Percentiles rank a stretch among this genome's conserved stretches.
Evolutionary conservation across 805 yeast genomes (phyloP).

Genomic region (Yarrowia sp.): DNA sequence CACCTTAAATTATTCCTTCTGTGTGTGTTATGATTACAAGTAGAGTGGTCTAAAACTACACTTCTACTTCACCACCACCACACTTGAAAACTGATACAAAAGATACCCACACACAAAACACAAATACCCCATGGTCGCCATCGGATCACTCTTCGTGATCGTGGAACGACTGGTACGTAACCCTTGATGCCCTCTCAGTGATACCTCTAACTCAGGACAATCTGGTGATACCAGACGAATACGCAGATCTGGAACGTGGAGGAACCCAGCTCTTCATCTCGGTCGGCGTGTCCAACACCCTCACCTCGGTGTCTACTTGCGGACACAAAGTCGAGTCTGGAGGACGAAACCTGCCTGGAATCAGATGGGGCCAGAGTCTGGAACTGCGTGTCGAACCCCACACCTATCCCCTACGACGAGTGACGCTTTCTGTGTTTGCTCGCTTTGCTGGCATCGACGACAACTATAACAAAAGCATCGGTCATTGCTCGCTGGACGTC

Average conservation of each 20-base stretch:
- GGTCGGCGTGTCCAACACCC: constrained; percentile 24
- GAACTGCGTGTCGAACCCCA: constrained; percentile 21
- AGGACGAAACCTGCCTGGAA: constrained; percentile 13
- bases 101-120: not conserved
- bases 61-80: not conserved
- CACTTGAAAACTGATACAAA: not conserved
- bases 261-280: constrained; percentile 23
- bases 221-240: constrained; percentile 26
- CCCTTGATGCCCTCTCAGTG: not conserved
- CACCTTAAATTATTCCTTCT: too few relatives aligned
- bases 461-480: constrained; percentile 32
- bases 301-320: constrained; percentile 6
- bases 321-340: not conserved
- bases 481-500: constrained; percentile 21
- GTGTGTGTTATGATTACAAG: too few relatives aligned
- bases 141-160: constrained; percentile 18
- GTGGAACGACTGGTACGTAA: constrained; percentile 15
- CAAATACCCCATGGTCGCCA: constrained; percentile 5
- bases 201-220: constrained; percentile 33
- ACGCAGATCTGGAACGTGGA: not conserved
- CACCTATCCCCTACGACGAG: constrained; percentile 10
- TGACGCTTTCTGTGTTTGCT: constrained; percentile 28
- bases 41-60: too few relatives aligned
- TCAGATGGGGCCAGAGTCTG: constrained; percentile 20
- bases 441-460: constrained; percentile 15